phyloP scores from a whole-genome alignment of 1,139 yeast genomes.

The Arxiozyma heterogenica region DNA sequence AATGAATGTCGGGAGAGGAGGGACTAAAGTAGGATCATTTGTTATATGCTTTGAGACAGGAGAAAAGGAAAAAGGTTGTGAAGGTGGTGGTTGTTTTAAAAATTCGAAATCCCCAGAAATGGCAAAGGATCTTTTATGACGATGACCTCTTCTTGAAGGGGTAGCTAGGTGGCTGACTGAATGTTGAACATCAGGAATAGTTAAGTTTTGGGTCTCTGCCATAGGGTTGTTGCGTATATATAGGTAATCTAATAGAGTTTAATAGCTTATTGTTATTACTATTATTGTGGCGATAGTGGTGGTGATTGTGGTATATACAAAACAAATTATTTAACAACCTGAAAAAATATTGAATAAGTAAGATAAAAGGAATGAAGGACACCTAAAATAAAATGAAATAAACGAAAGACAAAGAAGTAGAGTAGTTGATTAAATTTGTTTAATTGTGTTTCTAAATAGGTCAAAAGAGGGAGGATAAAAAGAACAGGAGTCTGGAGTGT shows the following conservation, averaged over 20 bases:
- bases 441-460: neutral
- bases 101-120: slow-evolving; percentile 64
- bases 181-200: slow-evolving; percentile 6
- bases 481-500: neutral
- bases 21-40: neutral
- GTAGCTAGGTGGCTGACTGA: slow-evolving; percentile 5
- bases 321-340: too few species aligned
- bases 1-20: slow-evolving; percentile 5
- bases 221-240: neutral
- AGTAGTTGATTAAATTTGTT: neutral
- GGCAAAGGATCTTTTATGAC: slow-evolving; percentile 64
- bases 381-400: neutral
- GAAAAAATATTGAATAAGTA: neutral
- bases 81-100: slow-evolving; percentile 10
- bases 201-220: slow-evolving; percentile 11
- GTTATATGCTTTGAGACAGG: neutral
- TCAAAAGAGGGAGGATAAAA: neutral
- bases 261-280: too few species aligned
- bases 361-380: neutral
- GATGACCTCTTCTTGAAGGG: slow-evolving; percentile 40
- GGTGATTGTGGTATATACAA: too few species aligned
- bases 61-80: neutral
- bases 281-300: too few species aligned
- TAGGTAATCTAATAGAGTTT: too few species aligned
- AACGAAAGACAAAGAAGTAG: neutral